Base-by-base conservation (phyloP, 148 eudicot genomes). In the Camellia sinensis region DNA sequence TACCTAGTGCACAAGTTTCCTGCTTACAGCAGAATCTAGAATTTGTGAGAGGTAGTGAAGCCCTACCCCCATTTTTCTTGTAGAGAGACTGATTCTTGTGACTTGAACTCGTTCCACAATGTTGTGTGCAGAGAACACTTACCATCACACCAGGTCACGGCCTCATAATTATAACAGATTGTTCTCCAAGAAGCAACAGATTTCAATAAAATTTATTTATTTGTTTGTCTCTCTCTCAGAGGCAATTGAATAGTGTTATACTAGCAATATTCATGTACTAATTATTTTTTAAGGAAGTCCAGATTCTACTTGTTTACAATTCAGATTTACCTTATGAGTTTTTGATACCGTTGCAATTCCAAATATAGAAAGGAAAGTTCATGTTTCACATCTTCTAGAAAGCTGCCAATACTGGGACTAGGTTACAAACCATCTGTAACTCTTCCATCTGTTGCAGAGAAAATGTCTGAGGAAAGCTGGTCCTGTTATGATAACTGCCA, bases 391-490 rank as follows among this genome's bases (percentile, higher is more conserved):
- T 65, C 3, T 65, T 53, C 43, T 8, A 43, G 41, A 48, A 48
- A 52, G 40, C 10, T 64, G 48, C 53, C 45, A 44, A 62, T 21
- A 76, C 7, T 21, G 12, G 59, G 56, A 29, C 17, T 46, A 14
- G 12, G 48, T 45, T 11, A 41, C n/a, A 6, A 64, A 7, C 14
- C 45, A 45, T 22, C 22, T 12, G 41, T 64, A 21, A 43, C n/a
- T 76, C 50, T 29, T 69, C 52, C 50, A 18, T 67, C 21, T 83
- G 46, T 66, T 83, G 87, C 92, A 92, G 96, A 86, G 81, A 79
- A 78, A 73, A 53, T 71, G 14, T 56, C 45, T 41, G 46, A 63
- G 79, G 87, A 88, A 29, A 29, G 37, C 37, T 29, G 37, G 37
- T 29, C 37, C 37, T 29, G 37, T 1, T 29, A 29, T 29, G 37